phyloP scores from a whole-genome alignment of 192 early-diverging fungal genomes.

The Coemansia asiatica region DNA sequence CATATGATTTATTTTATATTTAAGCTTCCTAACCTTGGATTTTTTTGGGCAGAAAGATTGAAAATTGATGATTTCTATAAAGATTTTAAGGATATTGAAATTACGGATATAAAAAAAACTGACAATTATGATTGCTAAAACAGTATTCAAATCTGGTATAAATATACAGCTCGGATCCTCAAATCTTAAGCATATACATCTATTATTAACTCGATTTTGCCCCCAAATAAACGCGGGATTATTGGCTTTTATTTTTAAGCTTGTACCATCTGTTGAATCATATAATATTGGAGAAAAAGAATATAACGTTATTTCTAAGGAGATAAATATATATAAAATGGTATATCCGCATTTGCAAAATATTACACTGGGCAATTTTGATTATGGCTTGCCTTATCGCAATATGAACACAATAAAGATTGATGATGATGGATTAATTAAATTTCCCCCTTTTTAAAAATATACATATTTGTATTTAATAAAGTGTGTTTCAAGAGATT shows the following conservation, averaged over 20 bases:
- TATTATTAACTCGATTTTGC: no score
- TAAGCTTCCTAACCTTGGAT: background rate
- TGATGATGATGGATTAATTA: background rate
- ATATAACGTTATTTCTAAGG: background rate
- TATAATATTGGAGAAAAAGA: background rate
- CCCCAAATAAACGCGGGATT: no score
- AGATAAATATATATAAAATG: background rate
- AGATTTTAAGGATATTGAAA: no score
- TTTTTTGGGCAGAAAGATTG: background rate
- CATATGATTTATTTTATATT: background rate
- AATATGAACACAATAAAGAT: background rate
- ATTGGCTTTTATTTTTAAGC: background rate
- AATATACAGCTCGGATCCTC: no score
- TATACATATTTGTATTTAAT: no score
- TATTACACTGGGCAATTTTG: background rate
- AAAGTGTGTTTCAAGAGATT: no score
- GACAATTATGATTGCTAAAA: no score
- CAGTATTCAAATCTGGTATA: no score
- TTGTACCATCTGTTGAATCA: background rate
- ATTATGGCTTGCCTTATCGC: background rate
- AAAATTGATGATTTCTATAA: background rate
- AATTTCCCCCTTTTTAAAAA: background rate
- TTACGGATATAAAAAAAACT: no score
- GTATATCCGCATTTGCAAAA: background rate
- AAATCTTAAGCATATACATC: no score